These are phyloP conservation scores for Vaccinium myrtillus DNA, from an alignment of 148 eudicot species.

Conservation along the genomic window DNA sequence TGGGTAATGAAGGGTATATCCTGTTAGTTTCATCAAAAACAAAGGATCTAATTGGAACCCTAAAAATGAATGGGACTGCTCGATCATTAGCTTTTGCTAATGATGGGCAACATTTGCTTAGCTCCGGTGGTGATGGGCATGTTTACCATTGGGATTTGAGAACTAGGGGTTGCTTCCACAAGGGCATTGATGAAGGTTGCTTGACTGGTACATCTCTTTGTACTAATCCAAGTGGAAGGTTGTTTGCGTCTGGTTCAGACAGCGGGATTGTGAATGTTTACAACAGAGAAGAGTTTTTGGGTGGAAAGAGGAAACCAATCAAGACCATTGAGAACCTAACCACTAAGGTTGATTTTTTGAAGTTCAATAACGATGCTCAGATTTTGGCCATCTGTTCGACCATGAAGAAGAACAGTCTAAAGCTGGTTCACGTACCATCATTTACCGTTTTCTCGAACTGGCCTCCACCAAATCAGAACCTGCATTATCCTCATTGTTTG, in stretches of 20 bases:
- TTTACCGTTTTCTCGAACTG: constrained; percentile 88
- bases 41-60: constrained; percentile 79
- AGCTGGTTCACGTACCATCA: constrained; percentile 82
- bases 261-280: constrained; percentile 85
- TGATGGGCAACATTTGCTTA: constrained; percentile 67
- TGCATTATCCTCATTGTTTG: constrained; percentile 57
- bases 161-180: constrained; percentile 76
- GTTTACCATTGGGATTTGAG: constrained; percentile 89
- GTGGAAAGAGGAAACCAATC: constrained; percentile 80
- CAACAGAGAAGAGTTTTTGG: constrained; percentile 72
- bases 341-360: constrained; percentile 66
- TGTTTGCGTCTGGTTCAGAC: constrained; percentile 82
- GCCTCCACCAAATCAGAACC: constrained; percentile 54
- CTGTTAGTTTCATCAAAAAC: constrained; percentile 80
- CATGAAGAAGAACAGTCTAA: constrained; percentile 68
- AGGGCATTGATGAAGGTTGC: constrained; percentile 84
- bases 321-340: constrained; percentile 70
- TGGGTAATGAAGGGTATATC: constrained; percentile 90
- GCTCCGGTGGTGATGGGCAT: constrained; percentile 92
- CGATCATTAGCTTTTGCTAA: constrained; percentile 71
- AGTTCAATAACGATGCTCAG: constrained; percentile 78
- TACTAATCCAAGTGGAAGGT: constrained; percentile 60
- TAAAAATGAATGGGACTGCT: constrained; percentile 90
- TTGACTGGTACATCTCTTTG: constrained; percentile 69
- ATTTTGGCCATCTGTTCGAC: constrained; percentile 76